phyloP scores from a whole-genome alignment of 441 rosid species.

The Jatropha multifida region DNA sequence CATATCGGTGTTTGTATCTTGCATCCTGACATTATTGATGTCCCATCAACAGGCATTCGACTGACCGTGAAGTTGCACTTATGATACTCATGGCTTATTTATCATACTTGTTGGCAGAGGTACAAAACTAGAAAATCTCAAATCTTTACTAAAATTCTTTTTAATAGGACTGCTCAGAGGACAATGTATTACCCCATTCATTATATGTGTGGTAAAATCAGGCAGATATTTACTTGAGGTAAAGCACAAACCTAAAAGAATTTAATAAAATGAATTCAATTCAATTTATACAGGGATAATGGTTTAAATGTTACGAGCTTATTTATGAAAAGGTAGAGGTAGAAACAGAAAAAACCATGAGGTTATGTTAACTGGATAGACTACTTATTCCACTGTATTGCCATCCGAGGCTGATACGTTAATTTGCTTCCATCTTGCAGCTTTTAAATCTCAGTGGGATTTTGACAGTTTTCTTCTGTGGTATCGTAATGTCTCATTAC shows the following conservation, averaged over 20 bases:
- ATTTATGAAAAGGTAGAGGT: background rate
- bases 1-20: conserved; percentile 12
- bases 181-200: too few species aligned
- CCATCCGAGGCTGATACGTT: conserved; percentile 1
- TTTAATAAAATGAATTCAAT: too few species aligned
- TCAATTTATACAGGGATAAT: too few species aligned
- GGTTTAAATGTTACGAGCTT: background rate
- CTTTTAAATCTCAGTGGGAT: conserved; percentile 59
- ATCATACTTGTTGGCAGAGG: conserved; percentile 78
- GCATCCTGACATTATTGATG: conserved; percentile 10
- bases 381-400: background rate
- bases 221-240: too few species aligned
- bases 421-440: conserved; percentile 36
- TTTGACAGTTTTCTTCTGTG: conserved; percentile 65
- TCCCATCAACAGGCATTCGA: conserved; percentile 57
- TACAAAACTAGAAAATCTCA: conserved; percentile 19
- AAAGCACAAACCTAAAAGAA: too few species aligned
- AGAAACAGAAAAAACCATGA: background rate
- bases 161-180: background rate
- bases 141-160: background rate
- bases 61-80: conserved; percentile 71
- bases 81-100: conserved; percentile 73
- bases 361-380: background rate
- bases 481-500: conserved; percentile 67
- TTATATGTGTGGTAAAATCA: too few species aligned